Evolutionary conservation across 345 rosid species (phyloP).

Genomic region (Crucihimalaya himalaica): DNA sequence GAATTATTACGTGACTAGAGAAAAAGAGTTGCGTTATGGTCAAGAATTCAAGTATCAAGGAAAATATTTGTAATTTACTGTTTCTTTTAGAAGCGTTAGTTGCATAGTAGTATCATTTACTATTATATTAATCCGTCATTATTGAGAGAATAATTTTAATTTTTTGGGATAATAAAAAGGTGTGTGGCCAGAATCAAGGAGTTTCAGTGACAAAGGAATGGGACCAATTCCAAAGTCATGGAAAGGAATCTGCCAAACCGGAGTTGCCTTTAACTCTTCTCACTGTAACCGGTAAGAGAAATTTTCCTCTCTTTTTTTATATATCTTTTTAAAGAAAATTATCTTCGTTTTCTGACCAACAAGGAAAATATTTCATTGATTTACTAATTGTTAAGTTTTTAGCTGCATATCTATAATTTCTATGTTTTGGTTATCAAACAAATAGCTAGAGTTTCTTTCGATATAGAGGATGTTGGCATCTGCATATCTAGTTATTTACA

Average conservation of each 20-base stretch:
- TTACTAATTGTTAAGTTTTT: neutral
- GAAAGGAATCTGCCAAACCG: slow-evolving; percentile 86
- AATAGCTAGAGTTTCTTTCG: neutral
- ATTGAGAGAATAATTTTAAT: neutral
- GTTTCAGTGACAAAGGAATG: slow-evolving; percentile 80
- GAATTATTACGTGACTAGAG: slow-evolving; percentile 29
- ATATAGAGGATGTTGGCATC: neutral
- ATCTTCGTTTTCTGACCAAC: neutral
- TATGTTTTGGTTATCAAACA: neutral
- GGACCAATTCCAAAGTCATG: slow-evolving; percentile 81
- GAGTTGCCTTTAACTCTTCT: slow-evolving; percentile 62
- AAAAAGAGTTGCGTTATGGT: slow-evolving; percentile 30
- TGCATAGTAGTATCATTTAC: neutral
- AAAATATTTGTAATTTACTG: neutral
- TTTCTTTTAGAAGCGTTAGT: neutral
- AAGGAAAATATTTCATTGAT: neutral
- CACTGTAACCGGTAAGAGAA: slow-evolving; percentile 64
- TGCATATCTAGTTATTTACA: slow-evolving; percentile 19
- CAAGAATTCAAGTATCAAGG: slow-evolving; percentile 27
- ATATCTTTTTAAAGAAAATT: neutral
- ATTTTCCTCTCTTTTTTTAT: neutral
- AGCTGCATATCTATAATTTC: slow-evolving; percentile 8
- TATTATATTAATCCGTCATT: slow-evolving; percentile 11
- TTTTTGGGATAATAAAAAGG: slow-evolving; percentile 45
- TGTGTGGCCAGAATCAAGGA: slow-evolving; percentile 89